A percentile compares a stretch with the other conserved stretches of the same genome.
These are phyloP conservation scores for Leptodontidium sp. DNA, from an alignment of 2,329 filamentous ascomycete species.

Conservation along the genomic window DNA sequence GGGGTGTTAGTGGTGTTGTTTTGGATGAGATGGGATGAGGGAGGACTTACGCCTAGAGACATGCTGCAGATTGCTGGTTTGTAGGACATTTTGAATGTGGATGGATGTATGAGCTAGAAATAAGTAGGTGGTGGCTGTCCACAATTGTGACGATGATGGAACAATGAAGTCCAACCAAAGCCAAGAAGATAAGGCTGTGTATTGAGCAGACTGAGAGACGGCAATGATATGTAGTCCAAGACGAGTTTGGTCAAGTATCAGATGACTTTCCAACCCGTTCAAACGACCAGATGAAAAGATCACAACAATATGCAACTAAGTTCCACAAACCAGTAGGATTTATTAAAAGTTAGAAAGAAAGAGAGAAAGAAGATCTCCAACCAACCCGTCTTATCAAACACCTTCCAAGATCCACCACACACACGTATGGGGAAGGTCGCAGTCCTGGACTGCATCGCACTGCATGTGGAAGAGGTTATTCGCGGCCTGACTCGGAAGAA, in stretches of 20 bases:
- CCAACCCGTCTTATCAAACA: conserved; percentile 2
- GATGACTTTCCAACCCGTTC: neutral
- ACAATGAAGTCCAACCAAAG: conserved; percentile 10
- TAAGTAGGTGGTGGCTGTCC: neutral
- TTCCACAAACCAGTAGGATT: too few species aligned
- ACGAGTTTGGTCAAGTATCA: neutral
- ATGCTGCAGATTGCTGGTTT: conserved; percentile 78
- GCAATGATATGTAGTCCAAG: neutral
- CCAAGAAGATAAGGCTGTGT: neutral
- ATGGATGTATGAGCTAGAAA: neutral
- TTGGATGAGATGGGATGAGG: neutral
- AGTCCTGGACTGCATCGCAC: too few species aligned
- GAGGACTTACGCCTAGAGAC: conserved; percentile 66
- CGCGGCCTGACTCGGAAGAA: conserved; percentile 21
- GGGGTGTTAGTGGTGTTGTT: conserved; percentile 48
- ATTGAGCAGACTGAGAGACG: too few species aligned
- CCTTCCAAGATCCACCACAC: conserved; percentile 1
- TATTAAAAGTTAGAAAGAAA: neutral
- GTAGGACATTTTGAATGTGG: conserved; percentile 55
- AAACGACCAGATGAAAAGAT: neutral
- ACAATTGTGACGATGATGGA: neutral
- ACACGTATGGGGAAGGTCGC: conserved; percentile 19
- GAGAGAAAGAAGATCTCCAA: neutral
- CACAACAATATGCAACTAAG: too few species aligned
- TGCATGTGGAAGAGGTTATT: conserved; percentile 29